phyloP scores from a whole-genome alignment of 208 protist species.

The Trypanosoma congolense region DNA sequence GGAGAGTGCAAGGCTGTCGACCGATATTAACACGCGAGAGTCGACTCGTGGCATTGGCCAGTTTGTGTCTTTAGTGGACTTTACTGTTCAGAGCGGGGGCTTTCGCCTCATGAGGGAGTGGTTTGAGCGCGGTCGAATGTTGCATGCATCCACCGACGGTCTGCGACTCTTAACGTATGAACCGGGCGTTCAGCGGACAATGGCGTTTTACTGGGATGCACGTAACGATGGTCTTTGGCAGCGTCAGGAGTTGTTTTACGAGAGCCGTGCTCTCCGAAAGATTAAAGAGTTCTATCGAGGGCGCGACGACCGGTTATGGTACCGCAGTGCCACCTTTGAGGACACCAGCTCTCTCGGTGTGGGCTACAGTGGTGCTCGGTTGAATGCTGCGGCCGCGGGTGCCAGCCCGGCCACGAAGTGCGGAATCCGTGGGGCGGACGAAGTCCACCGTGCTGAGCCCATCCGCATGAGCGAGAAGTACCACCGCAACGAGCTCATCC shows the following conservation, averaged over 20 bases:
- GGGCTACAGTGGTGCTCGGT: slow-evolving; percentile 24
- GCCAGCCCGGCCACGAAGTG: not conserved
- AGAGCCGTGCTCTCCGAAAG: slow-evolving; percentile 52
- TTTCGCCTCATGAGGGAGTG: slow-evolving; percentile 50
- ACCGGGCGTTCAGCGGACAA: slow-evolving; percentile 57
- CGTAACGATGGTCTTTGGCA: slow-evolving; percentile 77
- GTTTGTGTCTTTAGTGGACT: not conserved
- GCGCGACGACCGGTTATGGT: slow-evolving; percentile 66
- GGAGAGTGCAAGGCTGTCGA: too few relatives aligned
- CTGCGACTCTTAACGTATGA: slow-evolving; percentile 65
- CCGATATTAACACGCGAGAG: too few relatives aligned
- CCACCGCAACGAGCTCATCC: slow-evolving; percentile 35
- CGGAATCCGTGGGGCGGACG: slow-evolving; percentile 19
- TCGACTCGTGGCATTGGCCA: not conserved
- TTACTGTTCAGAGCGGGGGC: slow-evolving; percentile 3
- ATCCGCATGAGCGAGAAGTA: slow-evolving; percentile 86
- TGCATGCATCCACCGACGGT: slow-evolving; percentile 53
- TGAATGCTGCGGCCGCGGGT: not conserved
- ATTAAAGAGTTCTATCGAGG: slow-evolving; percentile 83
- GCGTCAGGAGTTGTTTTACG: slow-evolving; percentile 76
- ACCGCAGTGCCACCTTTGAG: slow-evolving; percentile 74
- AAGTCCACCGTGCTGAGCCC: slow-evolving; percentile 63
- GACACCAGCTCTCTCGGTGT: slow-evolving; percentile 19
- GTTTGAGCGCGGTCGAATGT: slow-evolving; percentile 76
- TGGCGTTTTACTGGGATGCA: slow-evolving; percentile 84